Base-by-base conservation (phyloP, 768 basidiomycete species). In the Leccinum aurantiacum region DNA sequence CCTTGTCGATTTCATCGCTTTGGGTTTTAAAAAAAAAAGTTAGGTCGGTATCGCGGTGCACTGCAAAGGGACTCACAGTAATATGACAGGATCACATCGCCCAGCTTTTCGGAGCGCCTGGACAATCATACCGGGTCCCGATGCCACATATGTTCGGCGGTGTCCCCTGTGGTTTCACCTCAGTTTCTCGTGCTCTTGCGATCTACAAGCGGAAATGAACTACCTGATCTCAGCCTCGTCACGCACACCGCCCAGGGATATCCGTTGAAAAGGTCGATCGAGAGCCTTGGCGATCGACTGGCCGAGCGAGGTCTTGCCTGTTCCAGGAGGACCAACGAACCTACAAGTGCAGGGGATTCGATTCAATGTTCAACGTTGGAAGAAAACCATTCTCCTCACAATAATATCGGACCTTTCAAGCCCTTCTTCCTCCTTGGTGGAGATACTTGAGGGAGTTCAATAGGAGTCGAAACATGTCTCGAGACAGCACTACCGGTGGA, bases 281-380 rank as follows among this genome's bases (percentile, higher is more conserved):
- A 97, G 80, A 0, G 93, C 89, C 46, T 86, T 86, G 3, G 95
- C 95, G 29, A 98, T 84, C 0, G 90, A 93, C 65, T 90, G 89
- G 0, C 95, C 95, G 2, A 98, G 85, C 1, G 91, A 93, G 0
- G 94, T 97, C 75, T 96, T 95, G 35, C 93, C 94, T 0, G 88
- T 90, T 3, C 94, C 94, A 0, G 95, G 94, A 10, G 95, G 94
- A 10, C 94, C 95, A 35, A 93, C 90, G 57, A 95, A 90, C 65
- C 90, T 88, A 66, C n/a, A 51, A 14, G 4, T 27, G 31, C 35
- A 50, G 3, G 14, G 1, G 25, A 44, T 25, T 58, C 13, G 6
- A 38, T 46, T 38, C 31, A 48, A 11, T 19, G 6, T 49, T 53
- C 41, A 17, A 47, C 9, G 5, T 48, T 17, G 22, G 31, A 47